Percentiles rank a stretch among this genome's conserved stretches.
Conservation (phyloP, 176 grass and related monocot genomes). For the Eragrostis nindensis region DNA sequence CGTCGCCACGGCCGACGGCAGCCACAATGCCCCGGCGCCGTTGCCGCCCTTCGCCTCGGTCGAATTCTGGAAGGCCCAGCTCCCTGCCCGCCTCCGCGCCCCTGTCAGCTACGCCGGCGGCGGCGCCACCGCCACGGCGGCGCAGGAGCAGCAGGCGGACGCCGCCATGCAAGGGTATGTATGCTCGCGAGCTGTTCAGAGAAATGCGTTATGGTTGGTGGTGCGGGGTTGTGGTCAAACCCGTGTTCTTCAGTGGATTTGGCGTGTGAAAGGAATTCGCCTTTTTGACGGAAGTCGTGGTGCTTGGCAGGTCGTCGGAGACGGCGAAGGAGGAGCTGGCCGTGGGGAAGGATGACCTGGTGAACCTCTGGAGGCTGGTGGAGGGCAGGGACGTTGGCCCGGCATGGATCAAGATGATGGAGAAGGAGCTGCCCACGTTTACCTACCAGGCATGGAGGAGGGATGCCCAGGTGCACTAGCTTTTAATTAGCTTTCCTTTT, state of each 20-base stretch:
- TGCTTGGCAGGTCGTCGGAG: slow-evolving; percentile 53
- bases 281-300: slow-evolving; percentile 7
- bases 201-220: slow-evolving; percentile 33
- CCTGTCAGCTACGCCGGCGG: slow-evolving; percentile 39
- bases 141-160: slow-evolving; percentile 22
- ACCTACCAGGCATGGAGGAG: slow-evolving; percentile 87
- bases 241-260: slow-evolving; percentile 31
- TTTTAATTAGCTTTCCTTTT: slow-evolving; percentile 14
- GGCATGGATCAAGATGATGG: slow-evolving; percentile 87
- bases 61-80: slow-evolving; percentile 53
- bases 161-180: slow-evolving; percentile 48
- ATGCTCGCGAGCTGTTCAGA: neutral
- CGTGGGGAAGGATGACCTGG: slow-evolving; percentile 65
- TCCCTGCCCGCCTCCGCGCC: slow-evolving; percentile 56
- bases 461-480: slow-evolving; percentile 59
- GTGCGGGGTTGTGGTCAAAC: slow-evolving; percentile 30
- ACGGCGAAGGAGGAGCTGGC: slow-evolving; percentile 48
- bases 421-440: slow-evolving; percentile 65
- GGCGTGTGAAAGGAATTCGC: slow-evolving; percentile 23
- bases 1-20: slow-evolving; percentile 33
- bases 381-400: slow-evolving; percentile 73
- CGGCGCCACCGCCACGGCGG: slow-evolving; percentile 9
- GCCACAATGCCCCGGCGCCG: neutral
- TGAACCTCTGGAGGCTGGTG: slow-evolving; percentile 73
- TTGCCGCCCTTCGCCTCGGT: slow-evolving; percentile 36